A percentile compares a stretch with the other conserved stretches of the same genome.
phyloP scores from a whole-genome alignment of 2,329 filamentous ascomycete genomes.

The Xylariaceae sp. region DNA sequence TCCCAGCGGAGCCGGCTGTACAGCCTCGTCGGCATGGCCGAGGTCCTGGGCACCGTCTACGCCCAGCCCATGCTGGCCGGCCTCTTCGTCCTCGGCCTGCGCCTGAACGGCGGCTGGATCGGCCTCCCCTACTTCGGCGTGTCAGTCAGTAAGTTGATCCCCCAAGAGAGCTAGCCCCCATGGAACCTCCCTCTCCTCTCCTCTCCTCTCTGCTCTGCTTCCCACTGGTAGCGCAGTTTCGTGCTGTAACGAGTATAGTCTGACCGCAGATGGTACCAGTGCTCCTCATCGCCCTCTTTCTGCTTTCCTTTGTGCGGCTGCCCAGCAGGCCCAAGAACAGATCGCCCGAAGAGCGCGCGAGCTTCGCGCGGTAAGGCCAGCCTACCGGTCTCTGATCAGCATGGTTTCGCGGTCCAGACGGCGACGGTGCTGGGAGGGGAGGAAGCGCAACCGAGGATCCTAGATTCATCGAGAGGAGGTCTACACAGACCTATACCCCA shows the following conservation, averaged over 20 bases:
- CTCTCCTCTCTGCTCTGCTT: too few species aligned
- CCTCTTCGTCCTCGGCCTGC: slow-evolving; percentile 18
- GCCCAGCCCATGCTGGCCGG: slow-evolving; percentile 19
- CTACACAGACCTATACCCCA: too few species aligned
- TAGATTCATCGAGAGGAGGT: too few species aligned
- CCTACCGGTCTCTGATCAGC: too few species aligned
- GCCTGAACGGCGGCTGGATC: slow-evolving; percentile 14
- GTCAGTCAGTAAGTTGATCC: too few species aligned
- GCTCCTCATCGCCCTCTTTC: slow-evolving; percentile 6
- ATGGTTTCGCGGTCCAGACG: too few species aligned
- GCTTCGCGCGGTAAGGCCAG: too few species aligned
- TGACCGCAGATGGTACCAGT: too few species aligned
- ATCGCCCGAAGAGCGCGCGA: too few species aligned
- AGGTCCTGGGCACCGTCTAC: slow-evolving; percentile 15
- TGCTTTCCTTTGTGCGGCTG: slow-evolving; percentile 17
- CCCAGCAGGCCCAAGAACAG: slow-evolving; percentile 10
- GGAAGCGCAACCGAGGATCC: too few species aligned
- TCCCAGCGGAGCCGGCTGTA: slow-evolving; percentile 20
- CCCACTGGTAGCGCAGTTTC: slow-evolving; percentile 3
- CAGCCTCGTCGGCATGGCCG: slow-evolving; percentile 22
- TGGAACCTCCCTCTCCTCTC: slow-evolving; percentile 6
- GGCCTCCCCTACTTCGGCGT: slow-evolving; percentile 19
- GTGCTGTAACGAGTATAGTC: too few species aligned
- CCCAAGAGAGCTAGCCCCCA: slow-evolving; percentile 10
- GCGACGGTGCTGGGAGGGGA: too few species aligned